A percentile compares a stretch with the other conserved stretches of the same genome.
Conservation (phyloP, 495 filamentous ascomycete genomes). For the Talaromyces wortmannii region DNA sequence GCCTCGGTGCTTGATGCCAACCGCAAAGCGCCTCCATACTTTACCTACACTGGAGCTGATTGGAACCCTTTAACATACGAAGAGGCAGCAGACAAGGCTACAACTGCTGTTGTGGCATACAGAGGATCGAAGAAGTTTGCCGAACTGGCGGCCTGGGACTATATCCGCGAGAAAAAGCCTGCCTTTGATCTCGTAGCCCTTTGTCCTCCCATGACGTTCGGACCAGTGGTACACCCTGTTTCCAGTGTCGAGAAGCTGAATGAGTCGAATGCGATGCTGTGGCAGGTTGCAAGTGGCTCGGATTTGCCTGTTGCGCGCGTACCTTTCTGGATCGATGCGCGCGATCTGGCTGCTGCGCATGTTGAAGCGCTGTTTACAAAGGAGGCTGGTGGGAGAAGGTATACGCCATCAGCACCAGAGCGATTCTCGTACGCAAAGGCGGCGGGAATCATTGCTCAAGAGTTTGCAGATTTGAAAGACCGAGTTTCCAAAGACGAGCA, state of each 20-base stretch:
- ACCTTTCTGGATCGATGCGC: conserved; percentile 36
- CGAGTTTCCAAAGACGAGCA: conserved; percentile 20
- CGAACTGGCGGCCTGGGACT: neutral
- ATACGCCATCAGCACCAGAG: conserved; percentile 22
- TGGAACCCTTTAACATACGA: conserved; percentile 58
- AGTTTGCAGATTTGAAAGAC: conserved; percentile 20
- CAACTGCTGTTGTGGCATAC: too few species aligned
- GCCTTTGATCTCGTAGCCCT: neutral
- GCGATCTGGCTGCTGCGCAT: conserved; percentile 37
- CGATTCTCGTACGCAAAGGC: conserved; percentile 32
- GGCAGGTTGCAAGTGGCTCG: conserved; percentile 19
- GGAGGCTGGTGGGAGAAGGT: conserved; percentile 29
- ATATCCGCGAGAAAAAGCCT: neutral
- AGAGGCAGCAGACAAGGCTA: conserved; percentile 61
- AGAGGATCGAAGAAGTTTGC: neutral
- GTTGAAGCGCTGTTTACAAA: conserved; percentile 24
- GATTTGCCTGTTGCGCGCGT: conserved; percentile 22
- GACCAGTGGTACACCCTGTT: conserved; percentile 33
- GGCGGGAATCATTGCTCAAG: conserved; percentile 23
- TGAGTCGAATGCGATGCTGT: conserved; percentile 33
- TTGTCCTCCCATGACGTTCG: conserved; percentile 28
- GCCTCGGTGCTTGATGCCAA: neutral
- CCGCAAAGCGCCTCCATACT: neutral
- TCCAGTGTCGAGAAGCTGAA: conserved; percentile 20
- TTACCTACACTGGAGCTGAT: conserved; percentile 17